Conservation (phyloP, 345 rosid species). For the Viola odorata region DNA sequence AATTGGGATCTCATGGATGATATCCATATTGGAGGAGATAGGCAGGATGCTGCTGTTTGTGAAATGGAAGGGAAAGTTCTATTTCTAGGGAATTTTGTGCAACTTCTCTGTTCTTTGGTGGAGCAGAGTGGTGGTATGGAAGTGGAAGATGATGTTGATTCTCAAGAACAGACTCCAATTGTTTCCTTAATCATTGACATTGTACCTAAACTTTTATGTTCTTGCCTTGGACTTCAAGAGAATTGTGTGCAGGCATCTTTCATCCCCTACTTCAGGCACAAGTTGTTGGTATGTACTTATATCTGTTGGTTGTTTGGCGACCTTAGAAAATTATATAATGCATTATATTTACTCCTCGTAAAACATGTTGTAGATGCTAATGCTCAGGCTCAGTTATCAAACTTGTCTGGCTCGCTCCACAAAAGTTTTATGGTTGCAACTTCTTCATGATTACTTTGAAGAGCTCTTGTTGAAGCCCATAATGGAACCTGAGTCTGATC, state of each 20-base stretch:
- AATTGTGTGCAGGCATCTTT: constrained; percentile 23
- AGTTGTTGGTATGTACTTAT: constrained; percentile 56
- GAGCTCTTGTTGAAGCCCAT: constrained; percentile 43
- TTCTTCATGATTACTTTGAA: constrained; percentile 52
- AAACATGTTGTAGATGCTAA: constrained; percentile 51
- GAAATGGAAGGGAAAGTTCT: constrained; percentile 25
- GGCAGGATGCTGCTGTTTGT: constrained; percentile 2
- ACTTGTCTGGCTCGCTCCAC: constrained; percentile 29
- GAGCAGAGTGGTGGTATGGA: constrained; percentile 34
- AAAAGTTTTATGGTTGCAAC: constrained; percentile 63
- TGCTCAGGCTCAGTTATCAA: constrained; percentile 65
- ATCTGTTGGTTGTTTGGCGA: neutral
- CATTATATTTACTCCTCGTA: too few species aligned
- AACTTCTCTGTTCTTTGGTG: constrained; percentile 66
- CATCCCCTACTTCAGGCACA: constrained; percentile 65
- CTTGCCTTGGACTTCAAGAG: constrained; percentile 54
- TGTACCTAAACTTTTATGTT: constrained; percentile 52
- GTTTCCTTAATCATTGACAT: constrained; percentile 32
- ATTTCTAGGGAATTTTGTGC: constrained; percentile 62
- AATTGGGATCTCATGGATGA: constrained; percentile 49
- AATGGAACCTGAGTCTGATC: constrained; percentile 15
- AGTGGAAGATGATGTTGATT: constrained; percentile 23
- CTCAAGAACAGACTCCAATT: constrained; percentile 28
- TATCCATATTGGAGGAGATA: constrained; percentile 13
- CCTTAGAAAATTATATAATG: too few species aligned